Base-by-base conservation (phyloP, 495 filamentous ascomycete species). In the Evansstolkia leycettana region DNA sequence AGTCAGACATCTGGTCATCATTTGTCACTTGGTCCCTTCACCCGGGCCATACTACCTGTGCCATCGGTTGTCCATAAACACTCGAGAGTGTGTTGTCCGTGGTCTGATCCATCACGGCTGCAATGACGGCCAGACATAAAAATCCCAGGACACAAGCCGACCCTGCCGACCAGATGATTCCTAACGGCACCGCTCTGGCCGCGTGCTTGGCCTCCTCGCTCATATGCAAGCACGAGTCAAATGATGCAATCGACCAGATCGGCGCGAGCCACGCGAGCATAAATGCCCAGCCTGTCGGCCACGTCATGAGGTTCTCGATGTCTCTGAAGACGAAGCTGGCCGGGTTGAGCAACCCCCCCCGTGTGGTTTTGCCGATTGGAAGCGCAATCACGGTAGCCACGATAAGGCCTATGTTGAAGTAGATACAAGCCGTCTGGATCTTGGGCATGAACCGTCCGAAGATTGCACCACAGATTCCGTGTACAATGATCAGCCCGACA, bases 161-260 rank as follows among this genome's bases (percentile, higher is more conserved):
- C 7, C 24, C 24, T n/a, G 24, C 24, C 24, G 24, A 7, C 24
- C 24, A 47, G 11, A 80, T 52, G 28, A 78, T 80, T 2, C 76
- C 75, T 37, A 73, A 50, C 0, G 77, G 76, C 7, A 80, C 75
- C 5, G 76, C 75, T 20, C 61, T 68, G 0, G 72, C 59, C 9
- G 76, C 76, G 54, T 80, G 76, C 6, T 66, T 59, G 5, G 75
- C 75, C 43, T 82, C 77, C 47, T 80, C 77, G 27, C 62, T 69
- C 64, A 78, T 78, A 49, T 78, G 74, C 7, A 75, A 65, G 32
- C 69, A 72, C 0, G 57, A 62, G 46, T 71, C 64, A 24, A 72
- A 69, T 0, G 52, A 65, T 0, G 75, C 76, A 40, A 80, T 77
- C 0, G 75, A 76, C 77, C 77, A 82, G 33, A 82, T 80, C 0